Evolutionary conservation across 139 green algal genomes (phyloP).

Genomic region (Chlorella sp.): DNA sequence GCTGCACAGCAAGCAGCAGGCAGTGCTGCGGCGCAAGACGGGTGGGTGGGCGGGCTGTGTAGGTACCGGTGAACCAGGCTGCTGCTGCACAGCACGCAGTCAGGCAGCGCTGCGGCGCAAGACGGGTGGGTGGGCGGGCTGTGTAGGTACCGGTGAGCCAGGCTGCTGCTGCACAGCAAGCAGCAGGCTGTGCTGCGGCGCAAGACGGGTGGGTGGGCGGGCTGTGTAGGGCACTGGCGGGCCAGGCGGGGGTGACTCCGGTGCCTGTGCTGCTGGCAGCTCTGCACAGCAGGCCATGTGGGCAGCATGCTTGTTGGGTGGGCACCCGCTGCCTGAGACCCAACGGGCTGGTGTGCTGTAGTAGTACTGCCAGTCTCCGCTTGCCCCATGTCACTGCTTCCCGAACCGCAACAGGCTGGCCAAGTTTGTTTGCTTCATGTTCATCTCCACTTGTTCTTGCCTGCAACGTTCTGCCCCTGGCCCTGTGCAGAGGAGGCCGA

Average conservation of each 20-base stretch:
- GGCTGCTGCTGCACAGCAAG: slow-evolving; percentile 73
- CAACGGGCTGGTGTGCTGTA: too few species aligned
- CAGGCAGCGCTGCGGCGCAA: slow-evolving; percentile 91
- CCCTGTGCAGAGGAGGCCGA: slow-evolving; percentile 77
- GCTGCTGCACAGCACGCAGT: slow-evolving; percentile 79
- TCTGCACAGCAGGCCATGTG: too few species aligned
- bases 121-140: slow-evolving; percentile 50
- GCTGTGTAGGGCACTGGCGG: not conserved
- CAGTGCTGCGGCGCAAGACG: slow-evolving; percentile 92
- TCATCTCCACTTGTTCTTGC: not conserved
- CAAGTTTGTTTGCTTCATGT: too few species aligned
- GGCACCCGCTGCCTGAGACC: too few species aligned
- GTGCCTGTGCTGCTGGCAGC: not conserved
- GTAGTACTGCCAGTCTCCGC: too few species aligned
- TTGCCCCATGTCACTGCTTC: not conserved
- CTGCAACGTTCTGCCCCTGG: not conserved
- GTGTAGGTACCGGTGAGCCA: slow-evolving; percentile 71
- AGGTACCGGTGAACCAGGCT: slow-evolving; percentile 73
- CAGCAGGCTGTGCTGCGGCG: slow-evolving; percentile 90
- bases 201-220: slow-evolving; percentile 71
- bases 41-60: not conserved
- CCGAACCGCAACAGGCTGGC: too few species aligned
- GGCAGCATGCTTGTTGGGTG: too few species aligned
- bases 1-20: slow-evolving; percentile 80
- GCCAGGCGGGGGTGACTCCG: too few species aligned